A percentile compares a stretch with the other conserved stretches of the same genome.
phyloP scores from a whole-genome alignment of 2,329 filamentous ascomycete species.

The Ceratocystis cubensis region DNA sequence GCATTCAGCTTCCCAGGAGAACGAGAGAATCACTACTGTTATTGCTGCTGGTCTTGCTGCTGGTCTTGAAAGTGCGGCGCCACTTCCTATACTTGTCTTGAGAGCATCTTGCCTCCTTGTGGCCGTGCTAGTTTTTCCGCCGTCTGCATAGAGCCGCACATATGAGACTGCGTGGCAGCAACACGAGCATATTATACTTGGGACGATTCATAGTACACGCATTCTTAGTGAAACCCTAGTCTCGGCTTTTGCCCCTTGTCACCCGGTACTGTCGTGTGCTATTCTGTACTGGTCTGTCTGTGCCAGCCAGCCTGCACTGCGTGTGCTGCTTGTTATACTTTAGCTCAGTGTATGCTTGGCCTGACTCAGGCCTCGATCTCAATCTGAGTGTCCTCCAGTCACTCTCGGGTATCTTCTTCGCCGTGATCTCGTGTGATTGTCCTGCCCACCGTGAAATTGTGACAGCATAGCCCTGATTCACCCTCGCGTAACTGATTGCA shows the following conservation, averaged over 20 bases:
- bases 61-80: background rate
- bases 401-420: background rate
- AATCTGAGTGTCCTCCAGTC: background rate
- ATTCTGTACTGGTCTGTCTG: background rate
- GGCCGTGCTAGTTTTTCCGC: background rate
- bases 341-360: background rate
- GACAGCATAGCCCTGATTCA: background rate
- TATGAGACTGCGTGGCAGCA: background rate
- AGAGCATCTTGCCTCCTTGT: background rate
- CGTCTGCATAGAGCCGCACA: slow-evolving; percentile 6
- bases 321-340: background rate
- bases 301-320: background rate
- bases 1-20: background rate
- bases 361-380: background rate
- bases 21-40: background rate
- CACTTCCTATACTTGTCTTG: background rate
- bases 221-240: background rate
- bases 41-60: background rate
- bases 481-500: background rate
- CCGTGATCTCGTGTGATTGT: background rate
- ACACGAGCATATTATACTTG: slow-evolving; percentile 10
- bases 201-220: slow-evolving; percentile 3
- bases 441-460: background rate
- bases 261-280: background rate
- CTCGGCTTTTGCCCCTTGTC: slow-evolving; percentile 8